These are phyloP conservation scores for Cystofilobasidium ferigula DNA, from an alignment of 768 basidiomycete genomes.

Conservation along the genomic window DNA sequence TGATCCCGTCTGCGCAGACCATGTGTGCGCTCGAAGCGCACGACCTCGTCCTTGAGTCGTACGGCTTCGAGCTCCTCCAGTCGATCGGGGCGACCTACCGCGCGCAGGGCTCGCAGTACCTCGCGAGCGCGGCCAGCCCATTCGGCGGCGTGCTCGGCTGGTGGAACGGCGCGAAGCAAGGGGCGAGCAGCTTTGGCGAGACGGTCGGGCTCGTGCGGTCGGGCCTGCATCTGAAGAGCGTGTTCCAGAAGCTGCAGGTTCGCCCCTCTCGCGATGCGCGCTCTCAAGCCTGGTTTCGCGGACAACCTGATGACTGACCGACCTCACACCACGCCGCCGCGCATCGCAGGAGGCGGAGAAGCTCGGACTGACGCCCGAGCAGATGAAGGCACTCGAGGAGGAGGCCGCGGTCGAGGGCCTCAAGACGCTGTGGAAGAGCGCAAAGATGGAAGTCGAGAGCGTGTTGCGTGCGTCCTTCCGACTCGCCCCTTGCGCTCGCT, in stretches of 20 bases:
- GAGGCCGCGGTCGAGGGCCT: slow-evolving; percentile 39
- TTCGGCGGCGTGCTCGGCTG: slow-evolving; percentile 30
- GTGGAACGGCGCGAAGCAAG: slow-evolving; percentile 37
- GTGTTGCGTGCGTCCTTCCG: slow-evolving; percentile 36
- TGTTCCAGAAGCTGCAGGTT: slow-evolving; percentile 38
- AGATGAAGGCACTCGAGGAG: slow-evolving; percentile 38
- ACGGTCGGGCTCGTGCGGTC: slow-evolving; percentile 38
- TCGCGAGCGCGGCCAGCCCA: not conserved
- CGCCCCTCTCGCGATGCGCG: not conserved
- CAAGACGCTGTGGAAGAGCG: slow-evolving; percentile 39
- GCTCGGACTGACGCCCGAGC: slow-evolving; percentile 36
- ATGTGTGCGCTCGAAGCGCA: slow-evolving; percentile 37
- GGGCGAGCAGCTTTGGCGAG: slow-evolving; percentile 21
- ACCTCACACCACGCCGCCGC: not conserved
- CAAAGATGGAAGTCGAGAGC: slow-evolving; percentile 39
- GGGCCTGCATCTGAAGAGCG: slow-evolving; percentile 37
- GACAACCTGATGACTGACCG: too few species aligned
- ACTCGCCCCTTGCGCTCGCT: too few species aligned
- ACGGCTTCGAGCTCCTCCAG: slow-evolving; percentile 38
- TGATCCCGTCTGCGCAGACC: slow-evolving; percentile 27
- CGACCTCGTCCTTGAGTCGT: slow-evolving; percentile 38
- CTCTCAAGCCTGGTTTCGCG: not conserved
- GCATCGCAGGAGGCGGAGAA: slow-evolving; percentile 32
- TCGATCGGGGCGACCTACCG: slow-evolving; percentile 38
- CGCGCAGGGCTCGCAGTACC: slow-evolving; percentile 32